These are phyloP conservation scores for Polytrichum formosum DNA, from an alignment of 225 moss, liverwort and hornwort genomes.

Conservation along the genomic window DNA sequence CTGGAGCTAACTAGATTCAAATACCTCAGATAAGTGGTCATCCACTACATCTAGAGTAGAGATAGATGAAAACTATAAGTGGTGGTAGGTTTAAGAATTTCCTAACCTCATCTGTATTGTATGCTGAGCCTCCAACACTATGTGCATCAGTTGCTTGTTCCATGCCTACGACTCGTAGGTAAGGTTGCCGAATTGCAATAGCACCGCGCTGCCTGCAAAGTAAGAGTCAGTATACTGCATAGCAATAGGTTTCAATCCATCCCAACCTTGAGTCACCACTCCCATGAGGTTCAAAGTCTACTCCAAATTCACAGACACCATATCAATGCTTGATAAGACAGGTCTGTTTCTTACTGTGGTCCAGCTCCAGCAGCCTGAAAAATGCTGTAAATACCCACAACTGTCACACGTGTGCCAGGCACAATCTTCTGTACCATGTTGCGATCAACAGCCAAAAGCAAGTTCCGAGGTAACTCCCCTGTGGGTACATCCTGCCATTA, in stretches of 20 bases:
- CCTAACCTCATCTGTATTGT: slow-evolving; percentile 72
- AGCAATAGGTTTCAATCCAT: neutral
- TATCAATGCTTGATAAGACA: no score
- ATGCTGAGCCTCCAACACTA: slow-evolving; percentile 55
- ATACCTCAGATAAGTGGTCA: no score
- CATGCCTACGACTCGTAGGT: slow-evolving; percentile 79
- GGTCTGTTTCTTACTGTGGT: slow-evolving; percentile 56
- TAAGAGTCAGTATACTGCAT: slow-evolving; percentile 7
- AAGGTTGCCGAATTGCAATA: slow-evolving; percentile 92
- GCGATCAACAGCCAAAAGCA: slow-evolving; percentile 91
- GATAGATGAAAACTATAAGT: no score
- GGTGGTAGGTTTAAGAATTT: no score
- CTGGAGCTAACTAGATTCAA: no score
- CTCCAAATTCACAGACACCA: no score
- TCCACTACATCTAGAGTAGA: no score
- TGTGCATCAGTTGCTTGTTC: slow-evolving; percentile 80
- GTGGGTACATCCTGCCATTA: slow-evolving; percentile 82
- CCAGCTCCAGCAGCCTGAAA: slow-evolving; percentile 76
- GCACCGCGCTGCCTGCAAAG: slow-evolving; percentile 77
- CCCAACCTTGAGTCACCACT: slow-evolving; percentile 2
- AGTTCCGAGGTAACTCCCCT: slow-evolving; percentile 91
- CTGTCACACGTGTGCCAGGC: slow-evolving; percentile 91
- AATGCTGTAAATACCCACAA: slow-evolving; percentile 95
- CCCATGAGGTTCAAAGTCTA: neutral
- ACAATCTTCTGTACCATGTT: slow-evolving; percentile 88